Conservation (phyloP, 805 yeast species). For the Pichia scutulata region DNA sequence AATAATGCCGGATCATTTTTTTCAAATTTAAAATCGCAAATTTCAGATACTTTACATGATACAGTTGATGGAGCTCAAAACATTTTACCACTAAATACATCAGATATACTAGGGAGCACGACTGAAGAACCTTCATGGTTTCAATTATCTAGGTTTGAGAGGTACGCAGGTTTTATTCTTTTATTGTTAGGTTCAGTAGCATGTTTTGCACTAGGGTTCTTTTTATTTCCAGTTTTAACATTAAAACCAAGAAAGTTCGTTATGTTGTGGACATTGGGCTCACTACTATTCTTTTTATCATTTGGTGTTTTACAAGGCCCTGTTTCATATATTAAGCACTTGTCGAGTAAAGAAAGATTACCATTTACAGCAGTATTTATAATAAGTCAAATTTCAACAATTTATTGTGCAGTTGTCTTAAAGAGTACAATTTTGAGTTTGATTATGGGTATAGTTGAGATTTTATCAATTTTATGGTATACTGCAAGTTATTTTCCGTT, state of each 20-base stretch:
- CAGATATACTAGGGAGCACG: constrained; percentile 33
- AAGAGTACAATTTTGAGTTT: constrained; percentile 72
- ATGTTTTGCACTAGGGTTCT: constrained; percentile 75
- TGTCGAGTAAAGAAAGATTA: constrained; percentile 66
- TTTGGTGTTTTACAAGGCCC: constrained; percentile 95
- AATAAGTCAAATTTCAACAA: constrained; percentile 68
- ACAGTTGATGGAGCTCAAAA: constrained; percentile 49
- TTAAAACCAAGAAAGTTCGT: constrained; percentile 90
- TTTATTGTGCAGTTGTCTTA: constrained; percentile 65
- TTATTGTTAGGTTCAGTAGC: constrained; percentile 71
- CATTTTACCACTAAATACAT: constrained; percentile 56
- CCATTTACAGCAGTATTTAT: constrained; percentile 78
- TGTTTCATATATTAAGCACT: constrained; percentile 63
- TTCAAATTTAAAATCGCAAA: constrained; percentile 11
- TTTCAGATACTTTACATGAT: constrained; percentile 15
- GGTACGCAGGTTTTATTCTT: constrained; percentile 67
- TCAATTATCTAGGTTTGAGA: constrained; percentile 65
- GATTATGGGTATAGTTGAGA: constrained; percentile 65
- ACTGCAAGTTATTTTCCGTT: constrained; percentile 91
- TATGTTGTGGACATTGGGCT: constrained; percentile 84
- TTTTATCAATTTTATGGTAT: constrained; percentile 84
- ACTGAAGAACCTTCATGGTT: constrained; percentile 73
- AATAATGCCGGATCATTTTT: constrained; percentile 9
- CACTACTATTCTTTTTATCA: constrained; percentile 75
- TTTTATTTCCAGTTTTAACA: constrained; percentile 83